These are phyloP conservation scores for Fusarium torreyae DNA, from an alignment of 2,329 filamentous ascomycete species.

Conservation along the genomic window DNA sequence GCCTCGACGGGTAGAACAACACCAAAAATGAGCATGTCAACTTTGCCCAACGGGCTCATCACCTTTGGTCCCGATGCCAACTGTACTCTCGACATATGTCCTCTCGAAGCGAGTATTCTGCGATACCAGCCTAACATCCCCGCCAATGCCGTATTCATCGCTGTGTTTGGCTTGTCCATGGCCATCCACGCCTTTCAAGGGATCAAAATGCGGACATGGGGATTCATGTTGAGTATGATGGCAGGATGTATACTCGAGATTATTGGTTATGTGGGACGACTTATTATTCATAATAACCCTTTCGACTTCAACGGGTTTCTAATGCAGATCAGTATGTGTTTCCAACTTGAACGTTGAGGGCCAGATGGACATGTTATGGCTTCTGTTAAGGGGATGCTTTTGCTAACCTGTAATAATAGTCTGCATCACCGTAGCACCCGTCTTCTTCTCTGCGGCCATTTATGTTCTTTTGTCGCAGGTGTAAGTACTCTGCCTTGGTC, in stretches of 20 bases:
- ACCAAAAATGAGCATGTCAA: constrained; percentile 21
- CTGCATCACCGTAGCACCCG: constrained; percentile 53
- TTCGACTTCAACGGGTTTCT: constrained; percentile 72
- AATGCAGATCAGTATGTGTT: constrained; percentile 71
- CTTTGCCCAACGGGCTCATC: constrained; percentile 43
- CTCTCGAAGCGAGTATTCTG: constrained; percentile 45
- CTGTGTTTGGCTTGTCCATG: constrained; percentile 40
- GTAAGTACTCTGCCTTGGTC: constrained; percentile 28
- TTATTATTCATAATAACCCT: constrained; percentile 69
- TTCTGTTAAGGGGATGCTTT: background rate
- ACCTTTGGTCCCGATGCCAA: constrained; percentile 46
- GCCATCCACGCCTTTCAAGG: constrained; percentile 43
- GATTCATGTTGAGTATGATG: constrained; percentile 65
- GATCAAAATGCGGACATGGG: constrained; percentile 48
- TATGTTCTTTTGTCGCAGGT: constrained; percentile 51
- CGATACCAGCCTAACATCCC: constrained; percentile 44
- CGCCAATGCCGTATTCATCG: constrained; percentile 42
- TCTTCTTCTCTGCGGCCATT: constrained; percentile 51
- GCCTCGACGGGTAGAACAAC: background rate
- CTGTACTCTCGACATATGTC: constrained; percentile 47
- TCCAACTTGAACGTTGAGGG: background rate
- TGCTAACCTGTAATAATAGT: constrained; percentile 45
- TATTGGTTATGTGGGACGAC: constrained; percentile 72
- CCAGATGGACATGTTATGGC: background rate
- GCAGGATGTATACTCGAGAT: constrained; percentile 70